Evolutionary conservation across 176 grass and related monocot species (phyloP), one percentile per base, ranked within the genome.

Genomic region (Zoysia pacifica): DNA sequence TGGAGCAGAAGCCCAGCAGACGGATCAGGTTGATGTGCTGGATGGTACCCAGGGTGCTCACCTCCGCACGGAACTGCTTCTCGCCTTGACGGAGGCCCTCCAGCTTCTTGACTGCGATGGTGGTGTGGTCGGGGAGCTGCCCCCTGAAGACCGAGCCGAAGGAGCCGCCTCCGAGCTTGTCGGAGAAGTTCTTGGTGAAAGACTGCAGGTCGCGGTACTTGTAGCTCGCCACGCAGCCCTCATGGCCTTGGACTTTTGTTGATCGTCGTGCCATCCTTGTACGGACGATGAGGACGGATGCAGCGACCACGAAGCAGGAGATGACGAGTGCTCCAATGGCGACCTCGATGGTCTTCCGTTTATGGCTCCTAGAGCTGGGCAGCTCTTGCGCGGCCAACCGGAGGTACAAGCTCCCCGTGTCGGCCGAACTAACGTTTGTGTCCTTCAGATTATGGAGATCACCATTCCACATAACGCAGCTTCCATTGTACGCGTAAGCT

Each of bases 91-190:
- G 53, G 48, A 86, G 68, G 5, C 88, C 83, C 20, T 86, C 79
- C 15, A 90, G 69, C 62, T 83, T 86, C 88, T 90, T 90, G 11
- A 86, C 88, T 4, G 88, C 83, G 2, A 90, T 66, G 7, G 46
- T 61, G 19, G 63, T 10, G 48, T 9, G 48, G 6, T 0, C 48
- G 2, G 76, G 72, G 35, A 90, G 1, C n/a, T n/a, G n/a, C n/a
- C 84, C 84, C 15, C 79, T 79, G 65, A 83, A 81, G 40, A 86
- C 88, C 6, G 80, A 87, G 6, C 84, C 84, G 35, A 87, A 87
- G 18, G 71, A 69, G 15, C 89, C 81, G 13, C 75, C 72, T 5
- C 89, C 81, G 35, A 87, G 62, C 82, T 80, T 90, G 42, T 80
- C 84, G 1, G 84, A 72, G 81, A 90, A 90, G 44, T 90, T 87